Percentiles rank a stretch among this genome's conserved stretches.
These are phyloP conservation scores for Neofusicoccum sp. DNA, from an alignment of 2,329 filamentous ascomycete species.

Conservation along the genomic window DNA sequence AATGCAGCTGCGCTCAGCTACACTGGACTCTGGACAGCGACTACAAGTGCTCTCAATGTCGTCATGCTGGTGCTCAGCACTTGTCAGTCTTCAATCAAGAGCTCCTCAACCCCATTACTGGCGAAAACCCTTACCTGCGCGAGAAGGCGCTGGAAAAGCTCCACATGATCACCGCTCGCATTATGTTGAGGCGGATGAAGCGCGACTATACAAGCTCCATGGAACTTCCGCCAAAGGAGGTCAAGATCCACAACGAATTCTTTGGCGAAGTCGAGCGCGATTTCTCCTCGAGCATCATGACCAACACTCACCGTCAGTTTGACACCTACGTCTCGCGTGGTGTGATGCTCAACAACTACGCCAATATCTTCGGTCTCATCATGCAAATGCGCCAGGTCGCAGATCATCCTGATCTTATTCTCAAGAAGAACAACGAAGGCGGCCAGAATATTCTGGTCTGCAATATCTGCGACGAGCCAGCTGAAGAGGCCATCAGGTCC, in stretches of 20 bases:
- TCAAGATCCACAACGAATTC: constrained; percentile 89
- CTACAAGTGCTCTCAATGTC: constrained; percentile 69
- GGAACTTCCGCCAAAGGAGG: constrained; percentile 94
- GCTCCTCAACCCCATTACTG: constrained; percentile 73
- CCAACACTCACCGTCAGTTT: constrained; percentile 80
- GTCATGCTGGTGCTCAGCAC: constrained; percentile 63
- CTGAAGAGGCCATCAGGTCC: constrained; percentile 90
- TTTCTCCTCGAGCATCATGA: constrained; percentile 95
- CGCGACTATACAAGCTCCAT: constrained; percentile 90
- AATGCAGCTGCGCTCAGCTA: constrained; percentile 74
- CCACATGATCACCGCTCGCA: constrained; percentile 81
- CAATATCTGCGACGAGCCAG: constrained; percentile 93
- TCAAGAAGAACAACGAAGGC: constrained; percentile 82
- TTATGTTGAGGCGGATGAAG: constrained; percentile 95
- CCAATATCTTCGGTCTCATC: constrained; percentile 97
- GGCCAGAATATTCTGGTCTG: constrained; percentile 90
- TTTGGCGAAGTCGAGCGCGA: constrained; percentile 96
- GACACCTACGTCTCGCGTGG: constrained; percentile 94
- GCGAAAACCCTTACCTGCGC: constrained; percentile 54
- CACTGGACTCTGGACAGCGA: constrained; percentile 79
- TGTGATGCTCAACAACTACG: constrained; percentile 93
- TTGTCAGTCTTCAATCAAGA: constrained; percentile 93
- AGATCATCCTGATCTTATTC: constrained; percentile 89
- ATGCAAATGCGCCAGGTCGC: constrained; percentile 99
- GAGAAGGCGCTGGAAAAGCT: constrained; percentile 74